Percentiles rank a stretch among this genome's conserved stretches.
These are phyloP conservation scores for Fusarium chlamydosporum DNA, from an alignment of 2,329 filamentous ascomycete genomes.

Conservation along the genomic window DNA sequence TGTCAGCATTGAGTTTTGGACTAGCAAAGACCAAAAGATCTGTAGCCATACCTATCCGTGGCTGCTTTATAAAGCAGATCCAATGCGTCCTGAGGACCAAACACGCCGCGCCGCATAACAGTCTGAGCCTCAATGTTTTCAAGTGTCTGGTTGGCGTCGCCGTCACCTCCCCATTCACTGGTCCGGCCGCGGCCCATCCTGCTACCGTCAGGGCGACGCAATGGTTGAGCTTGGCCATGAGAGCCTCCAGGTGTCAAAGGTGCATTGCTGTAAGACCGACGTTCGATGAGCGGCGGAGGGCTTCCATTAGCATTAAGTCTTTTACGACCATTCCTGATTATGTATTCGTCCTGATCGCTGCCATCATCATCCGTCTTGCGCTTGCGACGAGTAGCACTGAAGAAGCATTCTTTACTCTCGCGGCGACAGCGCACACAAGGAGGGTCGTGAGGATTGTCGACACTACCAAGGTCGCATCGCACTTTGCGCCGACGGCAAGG, in stretches of 20 bases:
- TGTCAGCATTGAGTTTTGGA: constrained; percentile 23
- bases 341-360: constrained; percentile 73
- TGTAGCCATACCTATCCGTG: constrained; percentile 67
- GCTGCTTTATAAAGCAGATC: constrained; percentile 92
- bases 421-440: constrained; percentile 94
- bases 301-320: constrained; percentile 66
- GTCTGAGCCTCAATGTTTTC: constrained; percentile 75
- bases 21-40: constrained; percentile 12
- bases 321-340: constrained; percentile 80
- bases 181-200: constrained; percentile 48
- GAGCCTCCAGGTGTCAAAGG: constrained; percentile 76
- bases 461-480: constrained; percentile 75
- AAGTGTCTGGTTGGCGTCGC: constrained; percentile 72
- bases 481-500: constrained; percentile 74
- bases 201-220: constrained; percentile 71
- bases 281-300: constrained; percentile 61
- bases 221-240: constrained; percentile 74
- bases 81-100: constrained; percentile 92
- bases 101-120: constrained; percentile 80
- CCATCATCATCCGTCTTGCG: constrained; percentile 77
- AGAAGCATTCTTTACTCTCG: constrained; percentile 97
- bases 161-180: constrained; percentile 59
- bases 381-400: constrained; percentile 94
- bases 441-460: constrained; percentile 94
- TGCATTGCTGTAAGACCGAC: constrained; percentile 64